These are phyloP conservation scores for Marchantia polymorpha DNA, from an alignment of 225 moss, liverwort and hornwort species.

Conservation along the genomic window DNA sequence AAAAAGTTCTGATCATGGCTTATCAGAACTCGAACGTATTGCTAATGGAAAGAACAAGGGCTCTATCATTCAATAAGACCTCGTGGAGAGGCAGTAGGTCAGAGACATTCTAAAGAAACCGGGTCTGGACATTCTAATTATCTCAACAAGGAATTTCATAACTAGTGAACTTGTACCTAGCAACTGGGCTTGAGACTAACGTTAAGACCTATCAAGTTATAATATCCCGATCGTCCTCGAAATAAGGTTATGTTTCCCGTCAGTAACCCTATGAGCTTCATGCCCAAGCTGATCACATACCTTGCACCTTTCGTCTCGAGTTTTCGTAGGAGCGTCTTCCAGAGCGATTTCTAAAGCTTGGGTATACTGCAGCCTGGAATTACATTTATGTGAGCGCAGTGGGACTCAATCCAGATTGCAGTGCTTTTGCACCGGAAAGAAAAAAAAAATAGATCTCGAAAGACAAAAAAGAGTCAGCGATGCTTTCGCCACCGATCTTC, in stretches of 20 bases:
- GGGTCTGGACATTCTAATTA: too few relatives aligned
- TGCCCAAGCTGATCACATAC: slow-evolving; percentile 19
- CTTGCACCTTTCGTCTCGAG: slow-evolving; percentile 92
- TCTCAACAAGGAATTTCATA: too few relatives aligned
- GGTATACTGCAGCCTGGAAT: slow-evolving; percentile 62
- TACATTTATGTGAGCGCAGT: slow-evolving; percentile 6
- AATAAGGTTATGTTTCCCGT: background rate
- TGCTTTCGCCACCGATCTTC: background rate
- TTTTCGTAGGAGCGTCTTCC: slow-evolving; percentile 76
- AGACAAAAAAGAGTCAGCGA: background rate
- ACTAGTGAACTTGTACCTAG: too few relatives aligned
- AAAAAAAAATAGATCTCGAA: background rate
- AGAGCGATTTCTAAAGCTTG: slow-evolving; percentile 81
- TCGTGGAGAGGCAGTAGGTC: too few relatives aligned
- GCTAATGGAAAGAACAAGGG: too few relatives aligned
- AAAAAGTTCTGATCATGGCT: too few relatives aligned
- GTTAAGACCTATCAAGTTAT: too few relatives aligned
- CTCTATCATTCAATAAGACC: too few relatives aligned
- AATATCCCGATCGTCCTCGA: too few relatives aligned
- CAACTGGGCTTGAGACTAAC: too few relatives aligned
- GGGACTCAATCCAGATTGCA: background rate
- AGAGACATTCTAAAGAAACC: too few relatives aligned
- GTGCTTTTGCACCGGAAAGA: background rate
- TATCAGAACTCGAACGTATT: too few relatives aligned
- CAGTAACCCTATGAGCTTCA: background rate